phyloP scores from a whole-genome alignment of 345 rosid species.

The Gossypioides kirkii region DNA sequence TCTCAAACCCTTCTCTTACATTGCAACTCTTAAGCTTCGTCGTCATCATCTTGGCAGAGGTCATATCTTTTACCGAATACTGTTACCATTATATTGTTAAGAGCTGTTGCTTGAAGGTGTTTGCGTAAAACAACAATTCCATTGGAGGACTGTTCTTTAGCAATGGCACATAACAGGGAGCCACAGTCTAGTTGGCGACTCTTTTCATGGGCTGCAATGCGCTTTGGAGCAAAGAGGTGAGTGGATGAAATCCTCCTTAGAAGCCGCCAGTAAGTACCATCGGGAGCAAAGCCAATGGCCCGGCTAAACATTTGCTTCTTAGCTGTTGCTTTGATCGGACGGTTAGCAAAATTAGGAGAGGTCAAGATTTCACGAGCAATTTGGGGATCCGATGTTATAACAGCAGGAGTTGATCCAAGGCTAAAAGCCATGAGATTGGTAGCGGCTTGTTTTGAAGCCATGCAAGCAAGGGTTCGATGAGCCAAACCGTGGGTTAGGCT shows the following conservation, averaged over 20 bases:
- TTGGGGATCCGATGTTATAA: slow-evolving; percentile 60
- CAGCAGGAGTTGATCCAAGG: slow-evolving; percentile 40
- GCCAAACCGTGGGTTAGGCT: slow-evolving; percentile 30
- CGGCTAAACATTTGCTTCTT: slow-evolving; percentile 51
- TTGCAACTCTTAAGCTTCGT: slow-evolving; percentile 27
- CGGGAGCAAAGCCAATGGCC: slow-evolving; percentile 56
- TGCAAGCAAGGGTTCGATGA: slow-evolving; percentile 8
- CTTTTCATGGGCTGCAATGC: slow-evolving; percentile 41
- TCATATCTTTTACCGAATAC: slow-evolving; percentile 52
- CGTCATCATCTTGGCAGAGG: not conserved
- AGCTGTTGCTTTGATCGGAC: slow-evolving; percentile 78
- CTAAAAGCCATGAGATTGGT: slow-evolving; percentile 54
- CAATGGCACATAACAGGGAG: slow-evolving; percentile 24
- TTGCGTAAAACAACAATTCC: slow-evolving; percentile 31
- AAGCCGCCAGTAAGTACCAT: slow-evolving; percentile 47
- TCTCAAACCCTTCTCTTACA: slow-evolving; percentile 49
- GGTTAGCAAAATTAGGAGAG: slow-evolving; percentile 64
- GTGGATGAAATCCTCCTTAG: slow-evolving; percentile 40
- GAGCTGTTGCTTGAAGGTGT: slow-evolving; percentile 44
- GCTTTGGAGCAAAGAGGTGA: slow-evolving; percentile 39
- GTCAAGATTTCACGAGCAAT: slow-evolving; percentile 68
- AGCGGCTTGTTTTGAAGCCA: slow-evolving; percentile 24
- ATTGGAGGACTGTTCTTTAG: slow-evolving; percentile 19
- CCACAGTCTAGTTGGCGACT: slow-evolving; percentile 35
- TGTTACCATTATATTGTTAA: slow-evolving; percentile 49